Conservation (phyloP, 129 eudicot species). For the Saussurea involucrata region DNA sequence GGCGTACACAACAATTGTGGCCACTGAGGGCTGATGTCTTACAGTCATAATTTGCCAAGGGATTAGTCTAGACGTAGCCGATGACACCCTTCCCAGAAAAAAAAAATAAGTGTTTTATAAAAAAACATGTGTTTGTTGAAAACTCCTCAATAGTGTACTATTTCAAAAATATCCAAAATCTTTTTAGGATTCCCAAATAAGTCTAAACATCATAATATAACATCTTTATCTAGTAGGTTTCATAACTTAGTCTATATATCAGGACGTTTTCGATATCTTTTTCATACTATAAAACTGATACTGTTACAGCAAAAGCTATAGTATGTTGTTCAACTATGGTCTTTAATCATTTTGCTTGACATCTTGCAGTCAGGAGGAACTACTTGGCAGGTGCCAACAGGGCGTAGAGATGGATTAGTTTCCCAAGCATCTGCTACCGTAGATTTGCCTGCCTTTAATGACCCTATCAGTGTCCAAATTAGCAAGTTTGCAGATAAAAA, state of each 20-base stretch:
- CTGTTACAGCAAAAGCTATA: not conserved
- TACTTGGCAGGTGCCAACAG: slow-evolving; percentile 45
- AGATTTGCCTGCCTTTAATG: slow-evolving; percentile 38
- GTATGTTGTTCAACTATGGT: not conserved
- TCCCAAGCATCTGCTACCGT: slow-evolving; percentile 45
- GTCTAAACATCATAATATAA: not conserved
- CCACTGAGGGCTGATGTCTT: too few species aligned
- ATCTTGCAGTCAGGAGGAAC: slow-evolving; percentile 35
- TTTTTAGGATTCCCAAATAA: too few species aligned
- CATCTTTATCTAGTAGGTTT: too few species aligned
- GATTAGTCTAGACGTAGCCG: too few species aligned
- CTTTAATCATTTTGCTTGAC: not conserved
- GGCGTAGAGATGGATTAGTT: slow-evolving; percentile 60
- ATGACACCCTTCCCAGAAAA: too few species aligned
- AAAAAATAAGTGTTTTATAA: too few species aligned
- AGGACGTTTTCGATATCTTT: not conserved
- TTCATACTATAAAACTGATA: not conserved
- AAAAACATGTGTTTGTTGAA: too few species aligned
- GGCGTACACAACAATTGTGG: too few species aligned
- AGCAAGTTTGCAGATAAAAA: slow-evolving; percentile 37
- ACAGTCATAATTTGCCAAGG: too few species aligned
- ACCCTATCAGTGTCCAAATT: slow-evolving; percentile 35
- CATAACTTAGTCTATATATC: too few species aligned
- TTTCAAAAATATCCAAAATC: not conserved
- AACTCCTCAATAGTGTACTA: too few species aligned